Percentiles rank a stretch among this genome's conserved stretches.
Conservation (phyloP, 306 rosid genomes). For the Bauhinia variegata region DNA sequence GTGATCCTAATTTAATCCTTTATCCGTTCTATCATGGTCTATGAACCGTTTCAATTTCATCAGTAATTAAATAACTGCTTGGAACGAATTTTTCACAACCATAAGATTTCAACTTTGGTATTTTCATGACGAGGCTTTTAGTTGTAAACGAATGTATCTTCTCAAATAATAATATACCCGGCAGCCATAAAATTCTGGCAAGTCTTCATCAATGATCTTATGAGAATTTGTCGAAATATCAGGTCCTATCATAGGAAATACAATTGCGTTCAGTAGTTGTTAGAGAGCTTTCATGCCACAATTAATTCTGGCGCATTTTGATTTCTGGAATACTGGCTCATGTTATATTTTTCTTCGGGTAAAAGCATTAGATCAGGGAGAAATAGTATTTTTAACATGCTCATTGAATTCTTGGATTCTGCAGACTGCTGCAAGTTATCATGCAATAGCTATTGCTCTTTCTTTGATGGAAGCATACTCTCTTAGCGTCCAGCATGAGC, state of each 20-base stretch:
- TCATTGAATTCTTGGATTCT: constrained; percentile 33
- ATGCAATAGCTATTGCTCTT: constrained; percentile 98
- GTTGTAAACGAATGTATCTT: background rate
- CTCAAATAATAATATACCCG: background rate
- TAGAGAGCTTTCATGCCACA: background rate
- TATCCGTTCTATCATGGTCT: background rate
- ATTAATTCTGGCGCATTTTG: background rate
- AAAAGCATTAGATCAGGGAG: constrained; percentile 25
- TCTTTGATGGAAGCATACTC: constrained; percentile 99
- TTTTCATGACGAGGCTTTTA: background rate
- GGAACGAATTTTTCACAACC: constrained; percentile 1
- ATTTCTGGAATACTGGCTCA: constrained; percentile 1
- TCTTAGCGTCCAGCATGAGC: constrained; percentile 94
- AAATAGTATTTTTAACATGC: constrained; percentile 19
- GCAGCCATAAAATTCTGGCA: background rate
- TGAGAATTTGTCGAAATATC: constrained; percentile 4
- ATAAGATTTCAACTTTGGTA: background rate
- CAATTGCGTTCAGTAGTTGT: constrained; percentile 5
- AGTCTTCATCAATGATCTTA: constrained; percentile 4
- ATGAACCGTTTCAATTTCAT: background rate
- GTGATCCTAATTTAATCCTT: background rate
- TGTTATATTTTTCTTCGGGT: constrained; percentile 15
- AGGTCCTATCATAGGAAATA: constrained; percentile 14
- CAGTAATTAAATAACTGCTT: background rate
- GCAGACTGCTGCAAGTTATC: constrained; percentile 99